These are phyloP conservation scores for Rhizopus delemar DNA, from an alignment of 371 early-diverging fungal genomes.

Conservation along the genomic window DNA sequence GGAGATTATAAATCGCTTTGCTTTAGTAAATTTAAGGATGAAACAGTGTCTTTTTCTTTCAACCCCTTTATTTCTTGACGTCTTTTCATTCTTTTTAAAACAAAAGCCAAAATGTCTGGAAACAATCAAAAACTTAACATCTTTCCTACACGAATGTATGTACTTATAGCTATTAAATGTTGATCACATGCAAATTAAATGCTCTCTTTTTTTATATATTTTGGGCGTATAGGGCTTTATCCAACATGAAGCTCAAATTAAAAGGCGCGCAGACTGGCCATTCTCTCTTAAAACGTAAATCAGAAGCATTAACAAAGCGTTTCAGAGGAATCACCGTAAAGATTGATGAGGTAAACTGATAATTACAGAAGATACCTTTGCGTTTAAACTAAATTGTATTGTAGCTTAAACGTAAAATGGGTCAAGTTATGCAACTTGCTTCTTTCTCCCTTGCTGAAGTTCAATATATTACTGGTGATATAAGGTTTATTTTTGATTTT, in stretches of 20 bases:
- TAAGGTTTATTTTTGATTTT: slow-evolving; percentile 56
- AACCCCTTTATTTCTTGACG: neutral
- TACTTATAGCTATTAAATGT: neutral
- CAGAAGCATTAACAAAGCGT: slow-evolving; percentile 96
- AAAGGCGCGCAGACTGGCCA: slow-evolving; percentile 99
- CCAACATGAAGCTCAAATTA: slow-evolving; percentile 91
- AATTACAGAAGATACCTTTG: no score
- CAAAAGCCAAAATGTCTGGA: slow-evolving; percentile 54
- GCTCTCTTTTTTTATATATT: neutral
- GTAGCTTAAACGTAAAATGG: slow-evolving; percentile 71
- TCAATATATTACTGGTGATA: slow-evolving; percentile 96
- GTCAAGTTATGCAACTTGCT: slow-evolving; percentile 96
- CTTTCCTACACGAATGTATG: slow-evolving; percentile 90
- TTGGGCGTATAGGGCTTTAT: slow-evolving; percentile 74
- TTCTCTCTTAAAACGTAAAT: slow-evolving; percentile 94
- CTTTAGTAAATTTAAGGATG: neutral
- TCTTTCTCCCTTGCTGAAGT: slow-evolving; percentile 98
- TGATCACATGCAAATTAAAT: no score
- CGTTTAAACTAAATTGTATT: no score
- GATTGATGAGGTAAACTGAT: slow-evolving; percentile 78
- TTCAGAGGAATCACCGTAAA: slow-evolving; percentile 94
- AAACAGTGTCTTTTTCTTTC: neutral
- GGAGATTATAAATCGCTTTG: no score
- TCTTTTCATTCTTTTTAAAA: neutral
- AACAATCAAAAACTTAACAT: slow-evolving; percentile 68